Evolutionary conservation across 2,329 filamentous ascomycete genomes (phyloP).

Genomic region (Nannizzia gypsea): DNA sequence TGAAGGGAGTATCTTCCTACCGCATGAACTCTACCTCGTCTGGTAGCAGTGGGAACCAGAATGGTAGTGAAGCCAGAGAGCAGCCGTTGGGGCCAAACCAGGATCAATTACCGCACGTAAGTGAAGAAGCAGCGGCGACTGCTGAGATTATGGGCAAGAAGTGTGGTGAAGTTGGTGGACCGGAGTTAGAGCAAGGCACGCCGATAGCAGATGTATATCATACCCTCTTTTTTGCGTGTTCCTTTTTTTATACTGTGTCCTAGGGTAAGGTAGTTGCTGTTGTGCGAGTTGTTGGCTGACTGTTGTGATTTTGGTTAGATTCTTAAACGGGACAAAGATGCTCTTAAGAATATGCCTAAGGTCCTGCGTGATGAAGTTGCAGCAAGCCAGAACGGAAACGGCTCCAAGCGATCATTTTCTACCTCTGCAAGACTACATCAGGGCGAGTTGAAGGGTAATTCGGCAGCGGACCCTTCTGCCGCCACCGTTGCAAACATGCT

Average conservation of each 20-base stretch:
- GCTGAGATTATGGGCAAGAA: constrained; percentile 44
- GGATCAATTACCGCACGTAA: constrained; percentile 47
- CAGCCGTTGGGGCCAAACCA: constrained; percentile 37
- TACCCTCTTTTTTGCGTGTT: constrained; percentile 8
- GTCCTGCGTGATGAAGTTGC: constrained; percentile 46
- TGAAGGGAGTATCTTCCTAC: constrained; percentile 13
- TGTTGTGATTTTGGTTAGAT: constrained; percentile 36
- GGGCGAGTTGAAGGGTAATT: constrained; percentile 23
- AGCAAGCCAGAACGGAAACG: constrained; percentile 3
- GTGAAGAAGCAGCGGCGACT: constrained; percentile 52
- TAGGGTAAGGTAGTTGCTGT: too few relatives aligned
- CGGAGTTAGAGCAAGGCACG: constrained; percentile 54
- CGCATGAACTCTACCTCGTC: constrained; percentile 28
- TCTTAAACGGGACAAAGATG: constrained; percentile 50
- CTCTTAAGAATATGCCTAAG: constrained; percentile 51
- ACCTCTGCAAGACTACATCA: constrained; percentile 38
- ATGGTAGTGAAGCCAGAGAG: constrained; percentile 19
- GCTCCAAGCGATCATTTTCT: constrained; percentile 45
- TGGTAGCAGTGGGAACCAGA: constrained; percentile 16
- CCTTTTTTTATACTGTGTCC: not conserved
- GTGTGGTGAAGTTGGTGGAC: constrained; percentile 35
- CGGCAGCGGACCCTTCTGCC: constrained; percentile 15
- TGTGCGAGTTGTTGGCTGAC: too few relatives aligned
- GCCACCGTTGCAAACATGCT: constrained; percentile 29
- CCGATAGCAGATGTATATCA: constrained; percentile 51